phyloP scores from a whole-genome alignment of 2,329 filamentous ascomycete genomes.

The Penicillium nordicum region DNA sequence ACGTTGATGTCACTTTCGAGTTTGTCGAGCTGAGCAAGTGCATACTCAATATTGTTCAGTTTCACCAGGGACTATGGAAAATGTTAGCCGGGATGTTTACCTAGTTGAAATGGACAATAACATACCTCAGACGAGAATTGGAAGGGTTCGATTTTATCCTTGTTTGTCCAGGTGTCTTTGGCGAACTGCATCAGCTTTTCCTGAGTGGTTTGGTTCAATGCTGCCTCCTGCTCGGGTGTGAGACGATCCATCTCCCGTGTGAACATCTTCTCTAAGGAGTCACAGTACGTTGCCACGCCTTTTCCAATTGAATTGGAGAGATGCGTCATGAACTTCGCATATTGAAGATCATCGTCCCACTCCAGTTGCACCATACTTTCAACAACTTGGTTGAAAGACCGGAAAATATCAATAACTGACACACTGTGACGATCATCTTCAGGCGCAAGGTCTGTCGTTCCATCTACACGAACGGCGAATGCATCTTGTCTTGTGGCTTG shows the following conservation, averaged over 20 bases:
- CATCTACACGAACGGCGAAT: constrained; percentile 70
- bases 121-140: constrained; percentile 89
- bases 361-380: constrained; percentile 81
- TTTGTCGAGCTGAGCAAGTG: constrained; percentile 85
- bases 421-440: constrained; percentile 89
- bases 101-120: constrained; percentile 2
- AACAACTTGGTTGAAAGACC: constrained; percentile 86
- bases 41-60: constrained; percentile 95
- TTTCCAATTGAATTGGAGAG: constrained; percentile 79
- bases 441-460: constrained; percentile 59
- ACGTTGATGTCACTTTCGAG: constrained; percentile 87
- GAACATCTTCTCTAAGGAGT: constrained; percentile 82
- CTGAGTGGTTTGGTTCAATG: constrained; percentile 73
- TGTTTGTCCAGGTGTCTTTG: constrained; percentile 87
- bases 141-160: constrained; percentile 92
- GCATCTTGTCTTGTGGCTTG: constrained; percentile 86
- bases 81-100: constrained; percentile 11
- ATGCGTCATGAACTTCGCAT: constrained; percentile 95
- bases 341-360: constrained; percentile 90
- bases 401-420: constrained; percentile 89
- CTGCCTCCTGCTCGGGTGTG: constrained; percentile 80
- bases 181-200: constrained; percentile 92
- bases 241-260: constrained; percentile 88
- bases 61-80: constrained; percentile 82
- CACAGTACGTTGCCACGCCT: constrained; percentile 85